Base-by-base conservation (phyloP, 805 yeast genomes). In the Candida tammaniensis region DNA sequence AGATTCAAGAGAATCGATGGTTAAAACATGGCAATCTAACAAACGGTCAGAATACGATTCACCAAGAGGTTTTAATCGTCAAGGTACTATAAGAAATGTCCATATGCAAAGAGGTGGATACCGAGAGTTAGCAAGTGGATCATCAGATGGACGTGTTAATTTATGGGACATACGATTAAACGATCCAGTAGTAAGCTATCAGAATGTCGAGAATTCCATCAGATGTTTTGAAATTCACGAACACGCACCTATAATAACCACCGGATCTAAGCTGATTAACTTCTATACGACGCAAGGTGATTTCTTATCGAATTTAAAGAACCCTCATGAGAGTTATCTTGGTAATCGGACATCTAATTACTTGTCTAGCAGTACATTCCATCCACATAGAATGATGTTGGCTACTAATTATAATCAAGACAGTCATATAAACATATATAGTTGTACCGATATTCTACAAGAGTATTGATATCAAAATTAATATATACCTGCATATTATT, bases 101-200 rank as follows among this genome's bases (percentile, higher is more conserved):
- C 95, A 86, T 51, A 83, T 93, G 94, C 98, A 93, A 64, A 72
- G 98, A 49, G 98, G 98, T 24, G 98, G 98, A 0, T 78, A 78
- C 48, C 71, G 98, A 37, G 98, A 93, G 54, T 70, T 93, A 29
- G 82, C 83, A 2, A 80, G 91, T 43, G 98, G 95, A 0, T 72
- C 83, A 7, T 64, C 84, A 0, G 93, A 86, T 51, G 97, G 98
- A 2, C 66, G 70, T 28, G 83, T 93, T 3, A 84, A 82, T 37
- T 55, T 93, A 17, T 93, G 98, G 98, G 98, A 93, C 59, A 82
- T 93, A 19, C 69, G 98, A 40, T 55, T 68, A 23, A 74, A 76
- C 35, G 77, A 77, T 7, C 91, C 96, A 0, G 85, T 91, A 2
- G 62, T 73, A 5, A 62, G 78, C 1, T 86, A 81, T 61, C 65